A percentile compares a stretch with the other conserved stretches of the same genome.
Conservation (phyloP, 2,329 filamentous ascomycete genomes). For the Diaporthe citri region DNA sequence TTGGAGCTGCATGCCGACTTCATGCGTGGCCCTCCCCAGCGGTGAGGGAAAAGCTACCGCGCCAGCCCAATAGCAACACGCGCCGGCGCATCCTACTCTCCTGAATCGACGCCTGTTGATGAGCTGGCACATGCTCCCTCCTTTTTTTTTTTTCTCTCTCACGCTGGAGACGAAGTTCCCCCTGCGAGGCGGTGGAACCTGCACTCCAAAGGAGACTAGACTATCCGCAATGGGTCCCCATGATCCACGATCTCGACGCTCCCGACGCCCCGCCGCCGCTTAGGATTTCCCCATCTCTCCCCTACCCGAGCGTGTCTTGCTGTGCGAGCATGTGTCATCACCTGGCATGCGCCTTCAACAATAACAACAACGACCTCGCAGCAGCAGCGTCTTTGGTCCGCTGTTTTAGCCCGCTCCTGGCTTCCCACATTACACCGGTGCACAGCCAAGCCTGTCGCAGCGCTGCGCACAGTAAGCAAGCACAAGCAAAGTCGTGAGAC, state of each 20-base stretch:
- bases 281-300: background rate
- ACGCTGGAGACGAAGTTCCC: background rate
- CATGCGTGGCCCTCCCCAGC: slow-evolving; percentile 26
- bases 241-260: slow-evolving; percentile 25
- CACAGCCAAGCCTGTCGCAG: background rate
- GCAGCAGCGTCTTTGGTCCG: background rate
- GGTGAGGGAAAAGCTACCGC: slow-evolving; percentile 6
- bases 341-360: background rate
- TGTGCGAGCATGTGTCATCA: slow-evolving; percentile 5
- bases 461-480: slow-evolving; percentile 25
- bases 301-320: background rate
- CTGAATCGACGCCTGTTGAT: background rate
- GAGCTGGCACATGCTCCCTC: slow-evolving; percentile 20
- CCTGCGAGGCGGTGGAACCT: slow-evolving; percentile 3
- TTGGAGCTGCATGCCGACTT: slow-evolving; percentile 19
- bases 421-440: background rate
- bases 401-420: background rate
- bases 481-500: slow-evolving; percentile 12
- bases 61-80: slow-evolving; percentile 7
- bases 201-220: slow-evolving; percentile 1
- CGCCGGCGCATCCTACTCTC: slow-evolving; percentile 3
- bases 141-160: background rate
- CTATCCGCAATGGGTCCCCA: slow-evolving; percentile 22
- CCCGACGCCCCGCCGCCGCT: slow-evolving; percentile 23
- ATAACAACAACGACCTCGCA: background rate